phyloP scores from a whole-genome alignment of 2,329 filamentous ascomycete genomes.

The Penicillium paneum region DNA sequence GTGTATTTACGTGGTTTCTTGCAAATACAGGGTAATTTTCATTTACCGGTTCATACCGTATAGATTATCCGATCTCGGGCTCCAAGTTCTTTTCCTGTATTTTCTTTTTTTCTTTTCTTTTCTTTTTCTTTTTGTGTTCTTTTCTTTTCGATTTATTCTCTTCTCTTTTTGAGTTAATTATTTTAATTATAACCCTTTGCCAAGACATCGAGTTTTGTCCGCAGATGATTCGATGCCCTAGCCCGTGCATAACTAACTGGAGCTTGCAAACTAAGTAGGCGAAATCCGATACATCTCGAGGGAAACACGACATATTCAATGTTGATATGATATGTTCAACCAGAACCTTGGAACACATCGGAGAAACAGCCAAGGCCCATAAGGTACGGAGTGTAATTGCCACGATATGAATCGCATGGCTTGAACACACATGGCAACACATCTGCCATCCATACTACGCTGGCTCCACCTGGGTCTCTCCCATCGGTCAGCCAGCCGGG shows the following conservation, averaged over 20 bases:
- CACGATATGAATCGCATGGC: conserved; percentile 16
- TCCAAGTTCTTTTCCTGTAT: neutral
- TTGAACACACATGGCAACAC: conserved; percentile 14
- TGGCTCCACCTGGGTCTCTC: conserved; percentile 16
- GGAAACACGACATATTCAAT: neutral
- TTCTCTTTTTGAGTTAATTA: neutral
- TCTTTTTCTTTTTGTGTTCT: neutral
- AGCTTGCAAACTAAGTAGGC: neutral
- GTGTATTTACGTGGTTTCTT: neutral
- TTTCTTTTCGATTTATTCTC: neutral
- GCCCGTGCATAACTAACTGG: conserved; percentile 3
- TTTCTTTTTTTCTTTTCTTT: neutral
- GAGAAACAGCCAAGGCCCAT: neutral
- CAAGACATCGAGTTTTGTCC: conserved; percentile 8
- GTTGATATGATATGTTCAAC: neutral
- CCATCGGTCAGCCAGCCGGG: conserved; percentile 10
- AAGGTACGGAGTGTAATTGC: conserved; percentile 1
- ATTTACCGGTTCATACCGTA: neutral
- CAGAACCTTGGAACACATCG: neutral
- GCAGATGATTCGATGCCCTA: conserved; percentile 3
- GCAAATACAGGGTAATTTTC: neutral
- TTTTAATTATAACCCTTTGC: neutral
- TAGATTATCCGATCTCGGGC: neutral
- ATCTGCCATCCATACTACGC: neutral
- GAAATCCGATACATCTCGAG: neutral